Conservation (phyloP, 257 asterid genomes). For the Schizonepeta tenuifolia region DNA sequence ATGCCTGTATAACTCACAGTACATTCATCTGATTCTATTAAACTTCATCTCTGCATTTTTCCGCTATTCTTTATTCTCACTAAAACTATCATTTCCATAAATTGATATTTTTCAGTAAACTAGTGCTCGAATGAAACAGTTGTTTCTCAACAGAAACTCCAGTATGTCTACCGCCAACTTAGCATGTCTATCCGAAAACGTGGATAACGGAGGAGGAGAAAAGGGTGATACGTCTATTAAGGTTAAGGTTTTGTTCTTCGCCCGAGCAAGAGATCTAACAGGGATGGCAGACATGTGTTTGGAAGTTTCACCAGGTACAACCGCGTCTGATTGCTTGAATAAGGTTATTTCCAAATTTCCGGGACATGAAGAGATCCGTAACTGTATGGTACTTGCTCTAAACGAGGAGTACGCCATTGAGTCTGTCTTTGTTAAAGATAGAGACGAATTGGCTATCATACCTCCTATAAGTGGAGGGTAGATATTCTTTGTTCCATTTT, state of each 20-base stretch:
- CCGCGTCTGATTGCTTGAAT: constrained; percentile 71
- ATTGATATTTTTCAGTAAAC: neutral
- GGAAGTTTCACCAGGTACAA: constrained; percentile 67
- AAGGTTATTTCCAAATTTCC: constrained; percentile 67
- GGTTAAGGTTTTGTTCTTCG: constrained; percentile 82
- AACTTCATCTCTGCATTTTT: no score
- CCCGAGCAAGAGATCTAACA: constrained; percentile 84
- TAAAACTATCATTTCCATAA: neutral
- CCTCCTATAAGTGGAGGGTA: constrained; percentile 98
- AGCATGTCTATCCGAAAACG: constrained; percentile 1
- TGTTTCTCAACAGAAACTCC: constrained; percentile 17
- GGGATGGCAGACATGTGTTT: constrained; percentile 63
- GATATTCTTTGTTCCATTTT: neutral
- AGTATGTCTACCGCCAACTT: constrained; percentile 25
- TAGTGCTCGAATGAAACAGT: neutral
- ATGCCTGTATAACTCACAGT: no score
- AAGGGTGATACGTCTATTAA: constrained; percentile 42
- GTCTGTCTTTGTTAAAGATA: constrained; percentile 63
- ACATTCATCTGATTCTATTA: no score
- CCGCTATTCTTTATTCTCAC: neutral
- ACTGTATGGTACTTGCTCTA: constrained; percentile 83
- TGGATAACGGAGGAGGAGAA: constrained; percentile 34
- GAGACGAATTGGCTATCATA: constrained; percentile 91
- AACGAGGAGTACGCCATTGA: constrained; percentile 77
- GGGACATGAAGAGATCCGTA: constrained; percentile 75